phyloP scores from a whole-genome alignment of 2,329 filamentous ascomycete species.

The Sporothrix pseudoabietina region DNA sequence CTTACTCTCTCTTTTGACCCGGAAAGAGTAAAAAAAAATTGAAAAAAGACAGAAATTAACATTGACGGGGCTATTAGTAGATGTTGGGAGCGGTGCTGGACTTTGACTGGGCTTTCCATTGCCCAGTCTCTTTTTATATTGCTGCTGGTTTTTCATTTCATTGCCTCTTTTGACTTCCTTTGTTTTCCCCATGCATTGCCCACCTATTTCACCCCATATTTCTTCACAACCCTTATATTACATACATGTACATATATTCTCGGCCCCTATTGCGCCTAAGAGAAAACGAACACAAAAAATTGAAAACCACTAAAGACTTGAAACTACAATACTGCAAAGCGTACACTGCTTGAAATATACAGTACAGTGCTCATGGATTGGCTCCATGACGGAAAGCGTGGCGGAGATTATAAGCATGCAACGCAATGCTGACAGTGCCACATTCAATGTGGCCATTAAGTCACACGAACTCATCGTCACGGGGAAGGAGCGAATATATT shows the following conservation, averaged over 20 bases:
- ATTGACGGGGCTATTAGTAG: not conserved
- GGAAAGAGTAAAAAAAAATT: not conserved
- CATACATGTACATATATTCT: constrained; percentile 27
- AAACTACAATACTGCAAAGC: not conserved
- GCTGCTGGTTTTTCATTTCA: not conserved
- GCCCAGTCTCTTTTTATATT: not conserved
- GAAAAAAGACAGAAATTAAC: not conserved
- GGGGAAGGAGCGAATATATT: not conserved
- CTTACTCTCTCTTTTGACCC: not conserved
- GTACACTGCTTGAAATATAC: not conserved
- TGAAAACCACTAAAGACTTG: constrained; percentile 2
- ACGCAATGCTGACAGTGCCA: not conserved
- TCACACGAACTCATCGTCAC: not conserved
- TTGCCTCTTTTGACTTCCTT: not conserved
- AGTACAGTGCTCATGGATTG: not conserved
- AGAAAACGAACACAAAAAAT: constrained; percentile 18
- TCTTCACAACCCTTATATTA: not conserved
- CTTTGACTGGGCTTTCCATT: not conserved
- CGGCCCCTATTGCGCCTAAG: constrained; percentile 4
- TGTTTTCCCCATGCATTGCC: constrained; percentile 1
- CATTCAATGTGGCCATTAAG: not conserved
- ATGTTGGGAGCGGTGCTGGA: not conserved
- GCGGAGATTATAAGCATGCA: not conserved
- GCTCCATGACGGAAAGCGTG: not conserved
- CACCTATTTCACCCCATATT: not conserved